phyloP scores from a whole-genome alignment of 2,329 filamentous ascomycete genomes.

The Cercospora citrullina region DNA sequence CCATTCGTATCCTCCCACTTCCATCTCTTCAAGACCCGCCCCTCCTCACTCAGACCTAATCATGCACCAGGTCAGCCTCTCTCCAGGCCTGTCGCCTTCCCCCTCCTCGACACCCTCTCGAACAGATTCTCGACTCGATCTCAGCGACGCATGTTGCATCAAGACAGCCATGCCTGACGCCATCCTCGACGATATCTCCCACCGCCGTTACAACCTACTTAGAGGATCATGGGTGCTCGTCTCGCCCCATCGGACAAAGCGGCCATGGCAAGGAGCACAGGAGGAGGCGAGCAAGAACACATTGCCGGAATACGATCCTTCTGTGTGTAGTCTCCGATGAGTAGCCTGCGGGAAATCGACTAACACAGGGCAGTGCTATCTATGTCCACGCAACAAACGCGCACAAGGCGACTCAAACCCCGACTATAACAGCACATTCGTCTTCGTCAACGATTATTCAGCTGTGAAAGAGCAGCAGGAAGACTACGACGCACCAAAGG shows the following conservation, averaged over 20 bases:
- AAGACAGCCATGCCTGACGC: constrained; percentile 48
- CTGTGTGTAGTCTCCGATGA: constrained; percentile 38
- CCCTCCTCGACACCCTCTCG: constrained; percentile 19
- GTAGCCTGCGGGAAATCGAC: neutral
- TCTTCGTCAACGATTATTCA: constrained; percentile 97
- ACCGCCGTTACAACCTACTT: constrained; percentile 89
- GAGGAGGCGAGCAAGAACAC: constrained; percentile 50
- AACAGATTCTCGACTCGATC: constrained; percentile 21
- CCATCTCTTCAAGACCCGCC: constrained; percentile 8
- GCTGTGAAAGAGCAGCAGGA: constrained; percentile 93
- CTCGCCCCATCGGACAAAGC: constrained; percentile 92
- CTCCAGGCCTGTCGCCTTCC: constrained; percentile 27
- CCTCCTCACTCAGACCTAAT: constrained; percentile 15
- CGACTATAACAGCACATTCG: constrained; percentile 80
- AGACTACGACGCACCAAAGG: constrained; percentile 63
- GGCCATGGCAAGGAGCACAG: constrained; percentile 81
- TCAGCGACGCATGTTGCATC: constrained; percentile 17
- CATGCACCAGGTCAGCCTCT: constrained; percentile 32
- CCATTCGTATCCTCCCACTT: constrained; percentile 15
- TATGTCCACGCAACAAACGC: constrained; percentile 87
- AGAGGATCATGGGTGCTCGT: constrained; percentile 90
- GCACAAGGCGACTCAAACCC: constrained; percentile 87
- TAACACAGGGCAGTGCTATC: constrained; percentile 68
- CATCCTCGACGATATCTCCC: constrained; percentile 88
- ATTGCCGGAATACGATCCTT: constrained; percentile 74